phyloP scores from a whole-genome alignment of 306 rosid genomes.

The Lablab purpureus region DNA sequence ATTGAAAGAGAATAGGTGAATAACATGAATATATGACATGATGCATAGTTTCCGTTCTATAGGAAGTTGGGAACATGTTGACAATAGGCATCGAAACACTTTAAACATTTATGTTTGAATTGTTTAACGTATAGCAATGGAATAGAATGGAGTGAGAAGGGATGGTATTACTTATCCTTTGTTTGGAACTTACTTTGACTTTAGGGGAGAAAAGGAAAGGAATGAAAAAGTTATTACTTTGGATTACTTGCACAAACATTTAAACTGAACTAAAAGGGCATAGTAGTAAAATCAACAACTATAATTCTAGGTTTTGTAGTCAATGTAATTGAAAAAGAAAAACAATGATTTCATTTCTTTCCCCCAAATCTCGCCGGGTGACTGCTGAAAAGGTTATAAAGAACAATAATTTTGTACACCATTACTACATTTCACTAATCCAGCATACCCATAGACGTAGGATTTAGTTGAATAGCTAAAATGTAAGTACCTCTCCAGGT shows the following conservation, averaged over 20 bases:
- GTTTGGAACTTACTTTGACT: constrained; percentile 8
- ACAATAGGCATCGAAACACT: constrained; percentile 25
- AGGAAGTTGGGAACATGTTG: constrained; percentile 1
- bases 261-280: constrained; percentile 7
- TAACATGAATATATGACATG: constrained; percentile 17
- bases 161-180: constrained; percentile 3
- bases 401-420: constrained; percentile 13
- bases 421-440: constrained; percentile 22
- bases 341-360: constrained; percentile 14
- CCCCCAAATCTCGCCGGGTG: neutral
- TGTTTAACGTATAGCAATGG: neutral
- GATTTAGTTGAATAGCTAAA: constrained; percentile 39
- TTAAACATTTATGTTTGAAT: constrained; percentile 11
- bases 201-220: constrained; percentile 26
- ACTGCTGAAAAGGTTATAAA: neutral
- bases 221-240: constrained; percentile 23
- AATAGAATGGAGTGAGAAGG: neutral
- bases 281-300: constrained; percentile 27
- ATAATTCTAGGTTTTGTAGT: constrained; percentile 16
- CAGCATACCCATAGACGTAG: constrained; percentile 15
- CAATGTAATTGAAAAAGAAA: constrained; percentile 15
- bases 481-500: constrained; percentile 85
- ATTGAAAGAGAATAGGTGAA: constrained; percentile 14
- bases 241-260: constrained; percentile 4
- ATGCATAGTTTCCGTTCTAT: neutral